Percentiles rank a stretch among this genome's conserved stretches.
Conservation (phyloP, 2,329 filamentous ascomycete species). For the Aspergillus sp. region DNA sequence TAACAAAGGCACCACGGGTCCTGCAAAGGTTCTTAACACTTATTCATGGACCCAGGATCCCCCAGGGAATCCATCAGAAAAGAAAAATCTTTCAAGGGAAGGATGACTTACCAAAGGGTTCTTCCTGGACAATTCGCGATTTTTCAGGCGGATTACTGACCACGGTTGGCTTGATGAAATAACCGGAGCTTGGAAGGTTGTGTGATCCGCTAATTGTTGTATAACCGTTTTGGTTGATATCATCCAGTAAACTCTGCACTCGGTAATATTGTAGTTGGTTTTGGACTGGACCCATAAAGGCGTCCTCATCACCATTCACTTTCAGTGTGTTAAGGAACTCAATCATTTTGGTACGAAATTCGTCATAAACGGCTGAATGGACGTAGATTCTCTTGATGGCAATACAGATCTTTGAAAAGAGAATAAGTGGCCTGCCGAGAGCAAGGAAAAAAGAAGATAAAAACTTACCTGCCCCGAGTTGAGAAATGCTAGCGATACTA, state of each 20-base stretch:
- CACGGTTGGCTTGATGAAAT: constrained; percentile 63
- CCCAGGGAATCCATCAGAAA: no score
- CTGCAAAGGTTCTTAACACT: constrained; percentile 25
- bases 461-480: no score
- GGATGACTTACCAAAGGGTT: constrained; percentile 52
- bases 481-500: no score
- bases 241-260: constrained; percentile 60
- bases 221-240: constrained; percentile 40
- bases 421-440: no score
- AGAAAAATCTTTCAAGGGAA: no score
- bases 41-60: no score
- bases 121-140: constrained; percentile 60
- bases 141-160: constrained; percentile 61
- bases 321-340: constrained; percentile 46
- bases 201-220: no score
- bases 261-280: constrained; percentile 67
- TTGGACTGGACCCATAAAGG: constrained; percentile 62
- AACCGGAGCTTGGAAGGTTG: constrained; percentile 50
- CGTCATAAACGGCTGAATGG: constrained; percentile 60
- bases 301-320: constrained; percentile 42
- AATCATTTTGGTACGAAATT: constrained; percentile 53
- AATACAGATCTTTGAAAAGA: constrained; percentile 50
- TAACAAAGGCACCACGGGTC: constrained; percentile 66
- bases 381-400: constrained; percentile 63
- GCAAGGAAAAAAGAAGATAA: constrained; percentile 21